Percentiles rank a stretch among this genome's conserved stretches.
phyloP scores from a whole-genome alignment of 2,329 filamentous ascomycete species.

The Scedosporium boydii region DNA sequence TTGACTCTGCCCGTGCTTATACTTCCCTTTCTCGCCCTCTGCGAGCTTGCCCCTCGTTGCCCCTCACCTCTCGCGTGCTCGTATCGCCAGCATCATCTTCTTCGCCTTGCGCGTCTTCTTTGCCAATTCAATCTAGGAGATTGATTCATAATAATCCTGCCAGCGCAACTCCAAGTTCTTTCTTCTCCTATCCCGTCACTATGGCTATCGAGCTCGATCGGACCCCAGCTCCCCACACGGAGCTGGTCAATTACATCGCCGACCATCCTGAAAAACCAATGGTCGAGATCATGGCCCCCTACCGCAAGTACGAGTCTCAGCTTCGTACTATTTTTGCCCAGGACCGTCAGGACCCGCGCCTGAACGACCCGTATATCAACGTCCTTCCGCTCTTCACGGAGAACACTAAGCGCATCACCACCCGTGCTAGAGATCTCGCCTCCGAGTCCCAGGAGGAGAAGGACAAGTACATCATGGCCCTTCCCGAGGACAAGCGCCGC shows the following conservation, averaged over 20 bases:
- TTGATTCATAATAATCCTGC: not conserved
- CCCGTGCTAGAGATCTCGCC: constrained; percentile 50
- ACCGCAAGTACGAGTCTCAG: constrained; percentile 56
- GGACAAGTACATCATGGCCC: constrained; percentile 59
- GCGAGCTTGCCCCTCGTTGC: not conserved
- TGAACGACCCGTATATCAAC: constrained; percentile 51
- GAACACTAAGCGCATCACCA: constrained; percentile 45
- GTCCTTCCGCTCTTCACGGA: constrained; percentile 56
- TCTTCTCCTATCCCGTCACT: constrained; percentile 17
- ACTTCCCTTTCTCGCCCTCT: not conserved
- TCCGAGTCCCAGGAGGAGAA: constrained; percentile 50
- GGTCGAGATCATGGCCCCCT: constrained; percentile 52
- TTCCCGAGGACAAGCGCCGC: constrained; percentile 53
- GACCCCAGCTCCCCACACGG: constrained; percentile 35
- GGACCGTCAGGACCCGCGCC: constrained; percentile 46
- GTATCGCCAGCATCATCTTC: not conserved
- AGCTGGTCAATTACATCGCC: constrained; percentile 43
- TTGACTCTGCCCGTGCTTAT: not conserved
- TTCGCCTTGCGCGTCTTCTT: not conserved
- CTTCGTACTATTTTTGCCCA: constrained; percentile 62
- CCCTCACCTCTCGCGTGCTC: not conserved
- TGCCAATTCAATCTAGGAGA: not conserved
- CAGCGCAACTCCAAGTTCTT: not conserved
- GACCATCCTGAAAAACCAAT: constrained; percentile 44
- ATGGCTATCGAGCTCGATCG: constrained; percentile 28